Percentiles rank a stretch among this genome's conserved stretches.
phyloP scores from a whole-genome alignment of 257 asterid species.

The Capsicum rhomboideum region DNA sequence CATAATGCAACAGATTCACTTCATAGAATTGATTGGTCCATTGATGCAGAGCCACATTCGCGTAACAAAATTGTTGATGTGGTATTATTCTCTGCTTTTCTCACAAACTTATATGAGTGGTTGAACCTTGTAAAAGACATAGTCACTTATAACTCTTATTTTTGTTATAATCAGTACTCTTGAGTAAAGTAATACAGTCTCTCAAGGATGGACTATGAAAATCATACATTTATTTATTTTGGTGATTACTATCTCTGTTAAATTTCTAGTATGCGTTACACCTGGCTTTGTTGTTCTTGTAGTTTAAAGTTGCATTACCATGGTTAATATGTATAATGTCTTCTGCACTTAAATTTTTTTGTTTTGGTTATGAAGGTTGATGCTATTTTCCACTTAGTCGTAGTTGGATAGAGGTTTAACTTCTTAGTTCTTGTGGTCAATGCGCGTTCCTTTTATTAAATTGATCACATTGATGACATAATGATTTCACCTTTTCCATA shows the following conservation, averaged over 20 bases:
- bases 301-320: not conserved
- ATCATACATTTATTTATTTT: not conserved
- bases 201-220: not conserved
- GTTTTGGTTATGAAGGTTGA: not conserved
- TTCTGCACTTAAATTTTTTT: too few relatives aligned
- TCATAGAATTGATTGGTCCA: slow-evolving; percentile 73
- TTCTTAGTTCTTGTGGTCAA: not conserved
- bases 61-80: slow-evolving; percentile 46
- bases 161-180: not conserved
- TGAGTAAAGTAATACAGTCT: not conserved
- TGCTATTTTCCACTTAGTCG: not conserved
- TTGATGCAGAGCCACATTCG: slow-evolving; percentile 36
- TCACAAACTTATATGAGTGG: not conserved
- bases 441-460: not conserved
- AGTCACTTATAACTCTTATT: not conserved
- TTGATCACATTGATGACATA: not conserved
- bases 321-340: not conserved
- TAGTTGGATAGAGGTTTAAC: not conserved
- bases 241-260: not conserved
- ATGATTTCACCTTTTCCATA: not conserved
- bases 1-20: slow-evolving; percentile 82
- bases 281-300: not conserved
- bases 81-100: slow-evolving; percentile 34
- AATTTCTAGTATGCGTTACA: not conserved
- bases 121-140: not conserved